Conservation (phyloP, 2,329 filamentous ascomycete species). For the Fusarium fracticaudum region DNA sequence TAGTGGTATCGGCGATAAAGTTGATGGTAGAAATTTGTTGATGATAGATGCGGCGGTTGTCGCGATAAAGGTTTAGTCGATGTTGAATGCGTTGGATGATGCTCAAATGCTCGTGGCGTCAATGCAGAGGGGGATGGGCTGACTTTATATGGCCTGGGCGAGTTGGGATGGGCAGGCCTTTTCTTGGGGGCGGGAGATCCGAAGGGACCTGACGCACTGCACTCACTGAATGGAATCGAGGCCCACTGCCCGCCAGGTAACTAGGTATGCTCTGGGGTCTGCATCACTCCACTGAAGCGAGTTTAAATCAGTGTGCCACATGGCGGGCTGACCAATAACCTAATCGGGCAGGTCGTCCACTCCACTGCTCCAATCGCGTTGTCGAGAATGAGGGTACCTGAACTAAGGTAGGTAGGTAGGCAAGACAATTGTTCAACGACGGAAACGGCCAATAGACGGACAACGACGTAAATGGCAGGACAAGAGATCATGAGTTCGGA, state of each 20-base stretch:
- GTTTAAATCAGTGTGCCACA: slow-evolving; percentile 23
- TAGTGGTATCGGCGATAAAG: neutral
- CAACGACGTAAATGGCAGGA: slow-evolving; percentile 17
- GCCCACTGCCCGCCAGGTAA: neutral
- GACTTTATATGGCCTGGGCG: slow-evolving; percentile 24
- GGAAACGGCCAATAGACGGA: neutral
- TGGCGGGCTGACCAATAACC: slow-evolving; percentile 5
- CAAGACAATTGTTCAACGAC: slow-evolving; percentile 16
- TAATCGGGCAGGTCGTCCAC: slow-evolving; percentile 25
- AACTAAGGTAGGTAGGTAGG: slow-evolving; percentile 4
- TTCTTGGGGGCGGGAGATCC: slow-evolving; percentile 11
- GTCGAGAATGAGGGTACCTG: slow-evolving; percentile 18
- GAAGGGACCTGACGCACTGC: slow-evolving; percentile 16
- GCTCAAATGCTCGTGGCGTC: slow-evolving; percentile 17
- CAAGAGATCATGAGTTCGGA: neutral
- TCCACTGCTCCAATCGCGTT: slow-evolving; percentile 20
- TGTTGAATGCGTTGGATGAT: neutral
- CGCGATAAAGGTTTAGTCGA: neutral
- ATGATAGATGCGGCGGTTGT: neutral
- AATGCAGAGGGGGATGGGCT: slow-evolving; percentile 13
- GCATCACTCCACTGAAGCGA: slow-evolving; percentile 29
- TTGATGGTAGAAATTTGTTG: neutral
- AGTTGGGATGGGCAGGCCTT: slow-evolving; percentile 1
- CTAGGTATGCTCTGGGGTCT: neutral
- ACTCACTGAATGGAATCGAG: slow-evolving; percentile 5